A percentile compares a stretch with the other conserved stretches of the same genome.
phyloP scores from a whole-genome alignment of 78 protist species.

The Tieghemostelium lacteum region DNA sequence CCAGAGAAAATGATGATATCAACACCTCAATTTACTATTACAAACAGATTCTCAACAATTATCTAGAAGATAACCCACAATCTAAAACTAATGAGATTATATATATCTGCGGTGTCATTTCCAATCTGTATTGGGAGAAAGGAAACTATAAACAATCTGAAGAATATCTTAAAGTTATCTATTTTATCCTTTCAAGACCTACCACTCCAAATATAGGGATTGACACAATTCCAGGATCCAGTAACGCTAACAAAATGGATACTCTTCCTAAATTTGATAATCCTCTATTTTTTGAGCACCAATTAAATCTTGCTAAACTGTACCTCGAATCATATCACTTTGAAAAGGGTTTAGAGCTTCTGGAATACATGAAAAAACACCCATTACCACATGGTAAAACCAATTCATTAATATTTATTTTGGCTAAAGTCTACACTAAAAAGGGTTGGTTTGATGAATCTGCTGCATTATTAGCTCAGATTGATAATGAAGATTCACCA shows the following conservation, averaged over 20 bases:
- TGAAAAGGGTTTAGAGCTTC: constrained; percentile 69
- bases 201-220: neutral
- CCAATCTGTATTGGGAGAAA: constrained; percentile 70
- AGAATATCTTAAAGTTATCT: constrained; percentile 56
- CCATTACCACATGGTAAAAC: constrained; percentile 68
- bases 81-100: constrained; percentile 73
- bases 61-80: constrained; percentile 72
- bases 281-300: constrained; percentile 73
- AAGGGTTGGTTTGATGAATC: constrained; percentile 70
- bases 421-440: constrained; percentile 75
- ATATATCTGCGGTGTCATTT: constrained; percentile 53
- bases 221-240: neutral
- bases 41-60: constrained; percentile 70
- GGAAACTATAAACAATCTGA: constrained; percentile 66
- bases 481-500: constrained; percentile 56
- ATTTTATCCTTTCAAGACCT: constrained; percentile 30
- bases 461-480: constrained; percentile 11
- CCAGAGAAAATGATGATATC: constrained; percentile 78
- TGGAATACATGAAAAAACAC: constrained; percentile 51
- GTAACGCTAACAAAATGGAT: neutral
- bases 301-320: constrained; percentile 55
- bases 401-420: constrained; percentile 40
- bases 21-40: constrained; percentile 68
- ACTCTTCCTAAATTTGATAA: constrained; percentile 62
- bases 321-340: constrained; percentile 75